Evolutionary conservation across 441 rosid genomes (phyloP).

Genomic region (Euphorbia schlechtendalii): DNA sequence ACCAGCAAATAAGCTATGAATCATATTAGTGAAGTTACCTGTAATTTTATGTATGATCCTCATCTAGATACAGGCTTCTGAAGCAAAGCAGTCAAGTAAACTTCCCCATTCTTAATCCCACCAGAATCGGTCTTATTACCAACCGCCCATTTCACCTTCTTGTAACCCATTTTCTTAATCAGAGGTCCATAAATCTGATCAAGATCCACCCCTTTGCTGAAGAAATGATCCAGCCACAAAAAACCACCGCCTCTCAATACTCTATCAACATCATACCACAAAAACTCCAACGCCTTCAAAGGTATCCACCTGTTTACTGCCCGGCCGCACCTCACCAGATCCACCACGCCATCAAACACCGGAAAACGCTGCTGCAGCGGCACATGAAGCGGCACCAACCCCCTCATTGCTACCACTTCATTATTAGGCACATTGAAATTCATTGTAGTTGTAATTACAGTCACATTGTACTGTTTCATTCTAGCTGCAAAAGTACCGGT

Average conservation of each 20-base stretch:
- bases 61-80: constrained; percentile 72
- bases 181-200: constrained; percentile 66
- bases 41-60: constrained; percentile 7
- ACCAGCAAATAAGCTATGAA: too few species aligned
- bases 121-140: constrained; percentile 63
- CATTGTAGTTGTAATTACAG: constrained; percentile 81
- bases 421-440: constrained; percentile 76
- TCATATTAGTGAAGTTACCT: too few species aligned
- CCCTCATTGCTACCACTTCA: constrained; percentile 81
- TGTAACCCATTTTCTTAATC: constrained; percentile 81
- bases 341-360: constrained; percentile 82
- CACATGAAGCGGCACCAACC: constrained; percentile 81
- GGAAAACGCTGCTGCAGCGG: constrained; percentile 93
- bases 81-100: constrained; percentile 79
- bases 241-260: constrained; percentile 81
- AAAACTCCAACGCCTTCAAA: constrained; percentile 58
- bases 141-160: constrained; percentile 96
- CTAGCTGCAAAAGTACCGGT: constrained; percentile 83
- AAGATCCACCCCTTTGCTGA: constrained; percentile 62
- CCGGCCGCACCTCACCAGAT: constrained; percentile 85
- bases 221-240: constrained; percentile 86
- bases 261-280: constrained; percentile 76
- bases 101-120: constrained; percentile 68
- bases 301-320: constrained; percentile 98
- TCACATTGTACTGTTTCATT: constrained; percentile 65